Conservation (phyloP, 371 early-diverging fungal species). For the Umbelopsis sp. region DNA sequence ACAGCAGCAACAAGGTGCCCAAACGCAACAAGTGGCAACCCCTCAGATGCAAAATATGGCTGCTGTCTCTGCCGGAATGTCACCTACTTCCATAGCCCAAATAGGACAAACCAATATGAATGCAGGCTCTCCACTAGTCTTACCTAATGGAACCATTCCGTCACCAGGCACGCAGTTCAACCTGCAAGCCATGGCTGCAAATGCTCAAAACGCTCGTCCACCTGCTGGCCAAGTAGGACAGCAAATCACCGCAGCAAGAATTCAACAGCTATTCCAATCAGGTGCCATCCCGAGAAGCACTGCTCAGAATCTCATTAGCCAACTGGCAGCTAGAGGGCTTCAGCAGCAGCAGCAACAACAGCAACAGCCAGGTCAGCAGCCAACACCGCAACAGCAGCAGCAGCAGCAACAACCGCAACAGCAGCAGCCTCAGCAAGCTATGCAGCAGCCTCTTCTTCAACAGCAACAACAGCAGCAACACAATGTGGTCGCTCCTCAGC, state of each 20-base stretch:
- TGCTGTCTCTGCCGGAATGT: slow-evolving; percentile 9
- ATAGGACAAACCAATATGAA: slow-evolving; percentile 1
- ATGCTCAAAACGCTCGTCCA: slow-evolving; percentile 11
- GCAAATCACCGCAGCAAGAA: neutral
- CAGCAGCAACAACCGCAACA: slow-evolving; percentile 23
- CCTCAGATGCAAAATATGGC: slow-evolving; percentile 16
- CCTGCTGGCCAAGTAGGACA: slow-evolving; percentile 14
- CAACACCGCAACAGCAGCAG: slow-evolving; percentile 20
- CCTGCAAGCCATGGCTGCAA: neutral
- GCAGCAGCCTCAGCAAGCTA: slow-evolving; percentile 21
- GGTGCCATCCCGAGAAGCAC: slow-evolving; percentile 15
- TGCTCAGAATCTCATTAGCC: slow-evolving; percentile 11
- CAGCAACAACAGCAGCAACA: slow-evolving; percentile 29
- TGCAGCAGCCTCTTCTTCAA: slow-evolving; percentile 25
- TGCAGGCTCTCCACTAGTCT: neutral
- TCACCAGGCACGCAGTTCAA: neutral
- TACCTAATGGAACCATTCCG: slow-evolving; percentile 1
- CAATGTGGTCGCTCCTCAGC: slow-evolving; percentile 27
- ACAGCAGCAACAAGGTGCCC: neutral
- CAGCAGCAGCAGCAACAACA: slow-evolving; percentile 4
- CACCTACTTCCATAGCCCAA: neutral
- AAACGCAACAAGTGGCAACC: slow-evolving; percentile 2
- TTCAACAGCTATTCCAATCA: slow-evolving; percentile 9
- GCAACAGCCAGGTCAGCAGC: slow-evolving; percentile 28
- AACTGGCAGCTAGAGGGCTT: slow-evolving; percentile 6